phyloP scores from a whole-genome alignment of 345 rosid genomes.

The Eucalyptus pauciflora region DNA sequence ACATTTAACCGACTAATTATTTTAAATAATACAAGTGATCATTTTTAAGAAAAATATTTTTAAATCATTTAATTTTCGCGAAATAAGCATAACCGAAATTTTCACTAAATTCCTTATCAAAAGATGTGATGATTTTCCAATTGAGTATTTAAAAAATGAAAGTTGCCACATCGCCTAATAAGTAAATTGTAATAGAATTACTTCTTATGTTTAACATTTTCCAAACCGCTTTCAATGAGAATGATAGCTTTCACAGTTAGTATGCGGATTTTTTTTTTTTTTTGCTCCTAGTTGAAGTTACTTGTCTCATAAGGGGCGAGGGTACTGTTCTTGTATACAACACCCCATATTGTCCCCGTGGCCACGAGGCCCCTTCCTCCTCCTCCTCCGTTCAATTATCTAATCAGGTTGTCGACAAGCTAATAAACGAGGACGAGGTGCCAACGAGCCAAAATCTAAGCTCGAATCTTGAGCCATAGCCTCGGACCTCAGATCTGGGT shows the following conservation, averaged over 20 bases:
- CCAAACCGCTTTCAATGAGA: background rate
- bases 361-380: too few species aligned
- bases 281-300: background rate
- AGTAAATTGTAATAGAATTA: background rate
- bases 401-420: too few species aligned
- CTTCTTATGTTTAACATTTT: background rate
- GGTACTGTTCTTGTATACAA: background rate
- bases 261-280: background rate
- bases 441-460: too few species aligned
- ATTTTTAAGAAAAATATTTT: too few species aligned
- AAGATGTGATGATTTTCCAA: background rate
- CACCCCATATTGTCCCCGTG: background rate
- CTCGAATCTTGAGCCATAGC: background rate
- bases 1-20: background rate
- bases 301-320: background rate
- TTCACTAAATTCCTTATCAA: too few species aligned
- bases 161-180: background rate
- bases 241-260: background rate
- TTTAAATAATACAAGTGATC: too few species aligned
- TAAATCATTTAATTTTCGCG: accelerated
- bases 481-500: too few species aligned
- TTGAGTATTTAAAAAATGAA: background rate
- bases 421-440: too few species aligned
- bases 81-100: background rate
- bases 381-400: too few species aligned